Evolutionary conservation across 148 eudicot species (phyloP).

Genomic region (Cornus kousa): DNA sequence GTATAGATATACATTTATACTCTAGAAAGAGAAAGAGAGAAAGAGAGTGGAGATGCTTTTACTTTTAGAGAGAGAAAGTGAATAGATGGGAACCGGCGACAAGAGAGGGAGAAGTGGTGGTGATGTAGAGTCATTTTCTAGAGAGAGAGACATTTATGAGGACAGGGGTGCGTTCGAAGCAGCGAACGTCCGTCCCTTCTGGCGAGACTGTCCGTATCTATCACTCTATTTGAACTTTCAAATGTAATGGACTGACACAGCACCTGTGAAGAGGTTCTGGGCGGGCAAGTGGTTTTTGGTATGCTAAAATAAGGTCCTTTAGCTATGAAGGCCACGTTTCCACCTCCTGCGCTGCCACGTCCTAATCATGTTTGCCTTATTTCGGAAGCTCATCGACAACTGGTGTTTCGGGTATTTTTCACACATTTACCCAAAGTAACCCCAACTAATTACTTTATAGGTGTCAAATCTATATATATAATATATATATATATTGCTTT

Average conservation of each 20-base stretch:
- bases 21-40: background rate
- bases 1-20: background rate
- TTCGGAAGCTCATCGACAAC: background rate
- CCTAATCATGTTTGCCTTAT: background rate
- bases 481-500: too few species aligned
- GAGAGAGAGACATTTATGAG: background rate
- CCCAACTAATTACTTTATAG: too few species aligned
- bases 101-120: background rate
- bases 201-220: background rate
- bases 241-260: conserved; percentile 1
- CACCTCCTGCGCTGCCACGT: background rate
- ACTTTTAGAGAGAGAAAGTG: background rate
- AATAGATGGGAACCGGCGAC: background rate
- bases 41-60: background rate
- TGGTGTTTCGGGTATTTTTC: too few species aligned
- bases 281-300: background rate
- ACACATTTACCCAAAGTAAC: too few species aligned
- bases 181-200: background rate
- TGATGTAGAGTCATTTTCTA: background rate
- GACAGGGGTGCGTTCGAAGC: background rate
- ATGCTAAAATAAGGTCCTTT: background rate
- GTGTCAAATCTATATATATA: too few species aligned
- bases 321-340: background rate
- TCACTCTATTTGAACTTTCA: conserved; percentile 11
- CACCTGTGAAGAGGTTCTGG: background rate